A percentile compares a stretch with the other conserved stretches of the same genome.
These are phyloP conservation scores for Syncephalastrum sp. DNA, from an alignment of 371 early-diverging fungal species.

Conservation along the genomic window DNA sequence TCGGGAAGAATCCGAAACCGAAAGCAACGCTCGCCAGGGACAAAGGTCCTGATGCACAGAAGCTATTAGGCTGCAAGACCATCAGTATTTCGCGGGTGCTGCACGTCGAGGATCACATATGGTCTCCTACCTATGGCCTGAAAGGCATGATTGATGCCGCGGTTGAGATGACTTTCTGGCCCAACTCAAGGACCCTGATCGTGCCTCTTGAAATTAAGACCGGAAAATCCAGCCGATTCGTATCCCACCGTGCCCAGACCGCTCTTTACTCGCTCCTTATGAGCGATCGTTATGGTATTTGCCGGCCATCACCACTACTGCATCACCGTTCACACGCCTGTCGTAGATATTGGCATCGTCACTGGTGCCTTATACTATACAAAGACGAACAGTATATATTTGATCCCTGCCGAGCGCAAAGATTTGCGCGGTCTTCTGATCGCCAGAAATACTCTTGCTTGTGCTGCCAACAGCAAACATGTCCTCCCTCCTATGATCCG, in stretches of 20 bases:
- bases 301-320: not conserved
- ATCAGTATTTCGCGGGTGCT: conserved; percentile 68
- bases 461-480: conserved; percentile 31
- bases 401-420: conserved; percentile 58
- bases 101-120: conserved; percentile 90
- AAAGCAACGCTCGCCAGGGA: conserved; percentile 19
- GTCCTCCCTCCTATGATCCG: conserved; percentile 71
- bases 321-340: not conserved
- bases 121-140: conserved; percentile 90
- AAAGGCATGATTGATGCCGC: conserved; percentile 93
- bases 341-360: conserved; percentile 57
- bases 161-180: conserved; percentile 47
- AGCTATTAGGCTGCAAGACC: conserved; percentile 17
- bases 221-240: conserved; percentile 54
- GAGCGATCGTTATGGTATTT: conserved; percentile 80
- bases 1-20: conserved; percentile 16
- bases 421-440: conserved; percentile 76
- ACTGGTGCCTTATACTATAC: conserved; percentile 81
- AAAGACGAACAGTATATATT: conserved; percentile 58
- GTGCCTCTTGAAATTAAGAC: conserved; percentile 94
- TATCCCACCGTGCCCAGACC: conserved; percentile 85
- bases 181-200: conserved; percentile 27
- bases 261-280: conserved; percentile 83
- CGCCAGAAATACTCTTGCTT: conserved; percentile 74
- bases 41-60: conserved; percentile 17